phyloP scores from a whole-genome alignment of 257 asterid genomes.

The Solanum stenotomum region DNA sequence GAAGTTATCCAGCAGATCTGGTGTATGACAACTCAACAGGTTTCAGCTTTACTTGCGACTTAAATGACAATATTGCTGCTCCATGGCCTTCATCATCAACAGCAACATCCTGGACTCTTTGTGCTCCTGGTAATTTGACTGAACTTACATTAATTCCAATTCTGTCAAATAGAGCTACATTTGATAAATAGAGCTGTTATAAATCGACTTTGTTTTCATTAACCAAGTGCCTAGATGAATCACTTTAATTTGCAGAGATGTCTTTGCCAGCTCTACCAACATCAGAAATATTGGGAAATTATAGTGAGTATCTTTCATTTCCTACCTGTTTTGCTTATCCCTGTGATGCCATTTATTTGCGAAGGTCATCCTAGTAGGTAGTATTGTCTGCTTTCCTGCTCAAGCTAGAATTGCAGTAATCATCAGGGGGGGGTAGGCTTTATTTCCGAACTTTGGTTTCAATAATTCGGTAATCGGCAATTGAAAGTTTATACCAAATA shows the following conservation, averaged over 20 bases:
- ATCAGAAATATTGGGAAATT: slow-evolving; percentile 43
- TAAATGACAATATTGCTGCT: slow-evolving; percentile 86
- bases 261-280: slow-evolving; percentile 94
- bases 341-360: not conserved
- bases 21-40: slow-evolving; percentile 79
- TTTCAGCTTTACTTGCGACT: slow-evolving; percentile 83
- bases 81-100: slow-evolving; percentile 97
- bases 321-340: not conserved
- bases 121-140: slow-evolving; percentile 80
- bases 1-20: slow-evolving; percentile 81
- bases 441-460: not conserved
- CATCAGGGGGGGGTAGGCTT: not conserved
- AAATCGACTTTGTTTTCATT: not conserved
- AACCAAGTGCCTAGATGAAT: not conserved
- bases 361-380: not conserved
- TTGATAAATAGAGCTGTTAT: not conserved
- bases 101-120: slow-evolving; percentile 65
- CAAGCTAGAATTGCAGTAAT: not conserved
- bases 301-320: slow-evolving; percentile 28
- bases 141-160: not conserved
- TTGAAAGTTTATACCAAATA: not conserved
- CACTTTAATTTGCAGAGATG: slow-evolving; percentile 62
- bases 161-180: not conserved
- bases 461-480: not conserved
- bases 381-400: not conserved